These are phyloP conservation scores for Lasiosphaeria miniovina DNA, from an alignment of 495 filamentous ascomycete species.

Conservation along the genomic window DNA sequence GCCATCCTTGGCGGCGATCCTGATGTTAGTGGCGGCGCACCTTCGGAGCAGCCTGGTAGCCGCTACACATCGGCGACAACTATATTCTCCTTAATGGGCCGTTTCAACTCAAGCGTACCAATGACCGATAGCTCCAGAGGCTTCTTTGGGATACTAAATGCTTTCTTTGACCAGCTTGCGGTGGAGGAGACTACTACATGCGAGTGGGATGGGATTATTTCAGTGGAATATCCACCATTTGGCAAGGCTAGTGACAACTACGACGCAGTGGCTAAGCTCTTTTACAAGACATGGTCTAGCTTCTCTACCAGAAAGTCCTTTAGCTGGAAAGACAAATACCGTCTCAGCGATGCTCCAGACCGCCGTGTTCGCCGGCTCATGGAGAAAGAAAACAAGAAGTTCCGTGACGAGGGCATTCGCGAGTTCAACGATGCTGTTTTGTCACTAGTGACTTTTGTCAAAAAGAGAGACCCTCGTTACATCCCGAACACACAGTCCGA, in stretches of 20 bases:
- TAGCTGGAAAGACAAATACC: conserved; percentile 82
- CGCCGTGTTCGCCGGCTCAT: conserved; percentile 76
- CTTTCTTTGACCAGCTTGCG: conserved; percentile 77
- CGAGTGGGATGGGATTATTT: conserved; percentile 56
- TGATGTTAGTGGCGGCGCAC: conserved; percentile 37
- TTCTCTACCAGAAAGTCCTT: conserved; percentile 87
- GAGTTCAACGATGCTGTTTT: conserved; percentile 93
- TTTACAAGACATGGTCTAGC: conserved; percentile 76
- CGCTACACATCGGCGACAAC: conserved; percentile 74
- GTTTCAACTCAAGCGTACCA: conserved; percentile 71
- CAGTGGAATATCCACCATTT: conserved; percentile 73
- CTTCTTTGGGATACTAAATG: conserved; percentile 76
- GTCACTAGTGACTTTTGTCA: conserved; percentile 83
- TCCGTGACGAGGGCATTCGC: conserved; percentile 76
- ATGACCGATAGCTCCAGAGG: conserved; percentile 71
- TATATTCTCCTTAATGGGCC: conserved; percentile 67
- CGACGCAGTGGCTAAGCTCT: conserved; percentile 68
- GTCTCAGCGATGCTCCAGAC: conserved; percentile 81
- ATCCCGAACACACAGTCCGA: conserved; percentile 65
- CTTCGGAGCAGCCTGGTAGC: conserved; percentile 59
- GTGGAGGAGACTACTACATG: conserved; percentile 73
- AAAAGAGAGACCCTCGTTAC: conserved; percentile 87
- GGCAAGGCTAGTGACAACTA: conserved; percentile 65
- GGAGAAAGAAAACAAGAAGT: conserved; percentile 90
- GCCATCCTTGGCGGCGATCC: conserved; percentile 69